A percentile compares a stretch with the other conserved stretches of the same genome.
These are phyloP conservation scores for Alternaria burnsii DNA, from an alignment of 2,329 filamentous ascomycete species.

Conservation along the genomic window DNA sequence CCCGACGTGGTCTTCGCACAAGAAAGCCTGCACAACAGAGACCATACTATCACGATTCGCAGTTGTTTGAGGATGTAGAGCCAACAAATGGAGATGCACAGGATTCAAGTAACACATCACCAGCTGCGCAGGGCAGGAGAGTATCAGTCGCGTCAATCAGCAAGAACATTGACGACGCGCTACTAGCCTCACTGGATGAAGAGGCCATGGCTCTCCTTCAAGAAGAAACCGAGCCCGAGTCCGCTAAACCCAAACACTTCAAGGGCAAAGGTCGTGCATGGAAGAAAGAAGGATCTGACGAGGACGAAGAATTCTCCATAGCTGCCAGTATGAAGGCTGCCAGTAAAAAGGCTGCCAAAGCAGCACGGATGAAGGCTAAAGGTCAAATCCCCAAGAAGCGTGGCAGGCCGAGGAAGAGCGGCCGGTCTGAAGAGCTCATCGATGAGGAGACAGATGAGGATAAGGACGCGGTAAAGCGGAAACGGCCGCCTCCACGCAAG, in stretches of 20 bases:
- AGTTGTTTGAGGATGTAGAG: conserved; percentile 38
- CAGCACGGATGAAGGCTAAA: conserved; percentile 24
- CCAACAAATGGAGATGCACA: conserved; percentile 18
- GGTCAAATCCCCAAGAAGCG: conserved; percentile 26
- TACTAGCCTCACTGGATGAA: conserved; percentile 21
- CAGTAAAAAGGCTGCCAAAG: conserved; percentile 32
- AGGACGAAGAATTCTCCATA: conserved; percentile 40
- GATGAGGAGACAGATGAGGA: conserved; percentile 24
- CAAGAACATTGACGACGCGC: conserved; percentile 19
- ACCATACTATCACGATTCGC: conserved; percentile 46
- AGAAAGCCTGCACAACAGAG: conserved; percentile 47
- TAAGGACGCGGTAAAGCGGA: conserved; percentile 19
- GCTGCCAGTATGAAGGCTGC: conserved; percentile 32
- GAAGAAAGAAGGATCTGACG: conserved; percentile 44
- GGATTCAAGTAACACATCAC: conserved; percentile 2
- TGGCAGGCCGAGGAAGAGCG: conserved; percentile 33
- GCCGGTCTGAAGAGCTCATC: conserved; percentile 26
- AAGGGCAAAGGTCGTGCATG: conserved; percentile 45
- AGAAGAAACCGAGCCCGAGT: conserved; percentile 21
- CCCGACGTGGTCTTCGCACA: conserved; percentile 43
- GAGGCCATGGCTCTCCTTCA: conserved; percentile 24
- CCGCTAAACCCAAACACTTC: conserved; percentile 34
- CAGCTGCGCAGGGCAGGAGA: conserved; percentile 21
- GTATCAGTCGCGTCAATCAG: conserved; percentile 23
- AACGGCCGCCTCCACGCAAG: conserved; percentile 25